Evolutionary conservation across 495 filamentous ascomycete genomes (phyloP).

Genomic region (Delitschia confertaspora): DNA sequence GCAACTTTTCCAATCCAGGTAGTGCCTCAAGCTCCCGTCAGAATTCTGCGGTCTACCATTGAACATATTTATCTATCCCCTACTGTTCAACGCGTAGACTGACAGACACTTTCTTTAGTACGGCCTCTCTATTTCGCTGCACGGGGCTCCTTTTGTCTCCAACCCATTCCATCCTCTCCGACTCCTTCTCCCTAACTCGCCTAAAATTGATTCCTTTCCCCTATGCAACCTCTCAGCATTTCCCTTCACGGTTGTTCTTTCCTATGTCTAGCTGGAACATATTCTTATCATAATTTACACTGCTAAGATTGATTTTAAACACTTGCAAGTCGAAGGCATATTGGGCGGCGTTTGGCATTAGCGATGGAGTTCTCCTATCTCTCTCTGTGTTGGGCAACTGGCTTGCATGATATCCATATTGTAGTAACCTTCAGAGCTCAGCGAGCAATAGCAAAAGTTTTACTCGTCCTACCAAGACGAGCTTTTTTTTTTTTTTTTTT

Average conservation of each 20-base stretch:
- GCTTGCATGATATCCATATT: conserved; percentile 2
- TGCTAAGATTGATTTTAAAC: neutral
- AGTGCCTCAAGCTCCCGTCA: conserved; percentile 18
- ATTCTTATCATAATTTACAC: too few species aligned
- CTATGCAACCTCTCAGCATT: neutral
- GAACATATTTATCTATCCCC: neutral
- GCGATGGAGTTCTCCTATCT: conserved; percentile 11
- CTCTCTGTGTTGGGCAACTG: neutral
- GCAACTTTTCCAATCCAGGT: conserved; percentile 11
- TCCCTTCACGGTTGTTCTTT: neutral
- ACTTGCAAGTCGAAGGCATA: conserved; percentile 4
- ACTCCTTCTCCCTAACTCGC: too few species aligned
- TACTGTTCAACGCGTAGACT: neutral
- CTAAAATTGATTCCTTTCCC: conserved; percentile 9
- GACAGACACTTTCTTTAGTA: neutral
- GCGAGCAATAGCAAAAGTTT: conserved; percentile 10
- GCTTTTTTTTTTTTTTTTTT: too few species aligned
- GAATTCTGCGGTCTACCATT: conserved; percentile 20
- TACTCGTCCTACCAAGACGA: too few species aligned
- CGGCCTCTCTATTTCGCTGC: too few species aligned
- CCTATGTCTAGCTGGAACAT: neutral
- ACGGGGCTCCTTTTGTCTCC: too few species aligned
- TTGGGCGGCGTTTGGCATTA: conserved; percentile 19
- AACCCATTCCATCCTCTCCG: too few species aligned
- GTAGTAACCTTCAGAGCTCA: conserved; percentile 13